Conservation (phyloP, 257 asterid species). For the Solanum chaucha region DNA sequence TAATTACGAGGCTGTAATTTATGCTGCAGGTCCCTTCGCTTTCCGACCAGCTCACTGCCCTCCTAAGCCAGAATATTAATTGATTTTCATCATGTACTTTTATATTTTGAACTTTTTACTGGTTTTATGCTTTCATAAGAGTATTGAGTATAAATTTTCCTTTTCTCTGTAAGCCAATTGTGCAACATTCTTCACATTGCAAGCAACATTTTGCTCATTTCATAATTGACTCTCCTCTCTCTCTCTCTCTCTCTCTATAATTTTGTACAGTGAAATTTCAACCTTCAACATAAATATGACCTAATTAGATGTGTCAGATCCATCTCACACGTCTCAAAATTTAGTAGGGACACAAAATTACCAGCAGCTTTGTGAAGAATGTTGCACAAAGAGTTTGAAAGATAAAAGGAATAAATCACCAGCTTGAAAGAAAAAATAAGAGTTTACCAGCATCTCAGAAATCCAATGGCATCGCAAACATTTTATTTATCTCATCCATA, state of each 20-base stretch:
- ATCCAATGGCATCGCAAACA: conserved; percentile 84
- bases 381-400: neutral
- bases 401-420: conserved; percentile 15
- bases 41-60: conserved; percentile 61
- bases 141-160: neutral
- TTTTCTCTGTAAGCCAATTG: neutral
- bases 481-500: conserved; percentile 74
- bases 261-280: neutral
- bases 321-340: neutral
- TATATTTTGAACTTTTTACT: neutral
- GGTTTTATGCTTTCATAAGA: neutral
- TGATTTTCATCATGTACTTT: neutral
- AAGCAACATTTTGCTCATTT: neutral
- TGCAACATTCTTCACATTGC: neutral
- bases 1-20: conserved; percentile 55
- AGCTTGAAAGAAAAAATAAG: neutral
- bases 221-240: neutral
- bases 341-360: neutral
- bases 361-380: neutral
- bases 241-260: neutral
- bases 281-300: neutral
- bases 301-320: neutral
- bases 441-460: conserved; percentile 44
- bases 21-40: conserved; percentile 71
- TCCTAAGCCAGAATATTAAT: conserved; percentile 24